phyloP scores from a whole-genome alignment of 208 protist genomes.

The Acanthamoeba lenticulata region DNA sequence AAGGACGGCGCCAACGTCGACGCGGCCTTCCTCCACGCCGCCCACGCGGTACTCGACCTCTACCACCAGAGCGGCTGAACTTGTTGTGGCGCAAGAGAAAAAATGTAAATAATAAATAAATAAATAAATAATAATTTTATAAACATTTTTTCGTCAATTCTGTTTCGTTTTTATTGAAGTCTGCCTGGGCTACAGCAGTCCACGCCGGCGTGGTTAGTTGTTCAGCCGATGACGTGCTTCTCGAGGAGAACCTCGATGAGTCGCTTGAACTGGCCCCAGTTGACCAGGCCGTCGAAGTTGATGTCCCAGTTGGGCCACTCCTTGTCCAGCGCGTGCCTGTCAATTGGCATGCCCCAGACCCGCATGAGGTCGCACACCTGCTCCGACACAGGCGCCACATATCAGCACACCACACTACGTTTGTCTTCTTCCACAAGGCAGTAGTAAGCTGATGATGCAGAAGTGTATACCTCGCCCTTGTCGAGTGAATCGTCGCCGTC shows the following conservation, averaged over 20 bases:
- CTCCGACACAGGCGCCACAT: not conserved
- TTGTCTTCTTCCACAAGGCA: not conserved
- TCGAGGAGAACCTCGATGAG: not conserved
- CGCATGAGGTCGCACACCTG: not conserved
- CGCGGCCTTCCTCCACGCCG: slow-evolving; percentile 2
- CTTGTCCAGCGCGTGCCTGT: slow-evolving; percentile 13
- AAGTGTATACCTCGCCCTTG: not conserved
- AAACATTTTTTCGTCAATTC: not conserved
- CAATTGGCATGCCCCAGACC: not conserved
- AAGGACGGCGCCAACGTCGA: not conserved
- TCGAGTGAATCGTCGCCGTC: not conserved
- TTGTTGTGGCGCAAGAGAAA: not conserved
- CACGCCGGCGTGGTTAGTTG: too few relatives aligned
- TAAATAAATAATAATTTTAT: not conserved
- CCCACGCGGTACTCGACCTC: not conserved
- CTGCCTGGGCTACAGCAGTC: not conserved
- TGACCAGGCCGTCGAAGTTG: not conserved
- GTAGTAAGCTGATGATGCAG: too few relatives aligned
- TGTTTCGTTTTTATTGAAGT: not conserved
- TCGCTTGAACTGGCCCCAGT: slow-evolving; percentile 10
- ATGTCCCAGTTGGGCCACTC: slow-evolving; percentile 34
- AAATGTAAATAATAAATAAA: not conserved
- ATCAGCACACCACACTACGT: too few relatives aligned
- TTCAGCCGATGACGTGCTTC: not conserved
- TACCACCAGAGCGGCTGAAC: not conserved